Conservation (phyloP, 768 basidiomycete species). For the Leccinum rimulosum region DNA sequence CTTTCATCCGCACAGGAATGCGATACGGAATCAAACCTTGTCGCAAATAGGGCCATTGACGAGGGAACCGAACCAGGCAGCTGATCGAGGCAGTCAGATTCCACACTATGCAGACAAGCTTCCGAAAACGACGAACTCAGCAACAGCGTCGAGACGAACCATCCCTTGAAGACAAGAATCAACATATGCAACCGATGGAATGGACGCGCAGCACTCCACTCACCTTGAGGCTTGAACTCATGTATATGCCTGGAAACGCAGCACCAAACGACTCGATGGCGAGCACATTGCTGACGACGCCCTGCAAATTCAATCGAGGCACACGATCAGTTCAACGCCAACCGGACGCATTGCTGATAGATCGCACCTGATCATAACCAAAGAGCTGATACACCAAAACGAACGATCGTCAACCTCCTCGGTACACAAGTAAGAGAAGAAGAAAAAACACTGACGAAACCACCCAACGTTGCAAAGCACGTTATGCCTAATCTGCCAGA, state of each 20-base stretch:
- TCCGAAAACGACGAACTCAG: slow-evolving; percentile 19
- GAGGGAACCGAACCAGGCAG: slow-evolving; percentile 32
- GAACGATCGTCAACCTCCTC: neutral
- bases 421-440: neutral
- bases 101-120: neutral
- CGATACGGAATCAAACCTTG: slow-evolving; percentile 15
- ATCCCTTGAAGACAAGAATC: slow-evolving; percentile 22
- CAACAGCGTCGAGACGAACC: slow-evolving; percentile 31
- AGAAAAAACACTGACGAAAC: slow-evolving; percentile 25
- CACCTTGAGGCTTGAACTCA: slow-evolving; percentile 27
- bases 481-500: slow-evolving; percentile 29
- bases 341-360: neutral
- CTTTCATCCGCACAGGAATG: neutral
- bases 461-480: slow-evolving; percentile 32
- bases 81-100: slow-evolving; percentile 17
- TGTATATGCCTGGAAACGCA: slow-evolving; percentile 31
- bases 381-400: slow-evolving; percentile 22
- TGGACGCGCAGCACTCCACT: neutral
- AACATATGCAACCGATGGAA: neutral
- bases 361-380: slow-evolving; percentile 30
- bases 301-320: slow-evolving; percentile 13
- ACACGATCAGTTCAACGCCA: neutral
- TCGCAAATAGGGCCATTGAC: slow-evolving; percentile 32
- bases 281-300: slow-evolving; percentile 33
- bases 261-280: slow-evolving; percentile 35